Evolutionary conservation across 306 rosid genomes (phyloP), one percentile per base, ranked within the genome.

Genomic region (Alnus glutinosa): DNA sequence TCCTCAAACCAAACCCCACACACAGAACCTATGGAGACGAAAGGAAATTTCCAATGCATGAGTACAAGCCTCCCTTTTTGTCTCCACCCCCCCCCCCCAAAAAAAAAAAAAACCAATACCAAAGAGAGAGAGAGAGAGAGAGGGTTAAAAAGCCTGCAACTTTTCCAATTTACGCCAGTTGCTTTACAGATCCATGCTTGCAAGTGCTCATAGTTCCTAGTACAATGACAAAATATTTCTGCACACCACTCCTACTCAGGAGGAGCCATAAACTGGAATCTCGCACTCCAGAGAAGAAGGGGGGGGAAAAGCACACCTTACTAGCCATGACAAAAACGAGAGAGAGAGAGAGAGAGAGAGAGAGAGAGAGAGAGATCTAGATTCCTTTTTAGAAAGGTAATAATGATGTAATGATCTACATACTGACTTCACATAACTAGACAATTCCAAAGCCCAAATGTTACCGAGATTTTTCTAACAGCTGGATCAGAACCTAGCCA

Each of bases 31-130:
- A 23, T 58, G 64, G 42, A 28, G 3, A 32, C 48, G 28, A 34
- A 71, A 18, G 8, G 54, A 55, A 23, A 23, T 55, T n/a, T 63
- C 34, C 82, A 42, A 47, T 44, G 6, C n/a, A 79, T 52, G 55
- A 73, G 54, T 12, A 28, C 28, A 55, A 54, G 66, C 59, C 19
- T 30, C 9, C 16, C 58, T 14, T 51, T 51, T 51, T 51, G 16
- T 51, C 58, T 23, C 8, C 19, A 1, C 19, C 7, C 7, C 7
- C 58, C 58, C n/a, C 16, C 51, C 9, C 51, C 44, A 39, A 39
- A 39, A 39, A 23, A 23, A 23, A 23, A 23, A 23, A 23, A 23
- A 23, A 46, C 49, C 9, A 5, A 1, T 7, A 6, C 49, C 49
- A 46, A 46, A 46, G 2, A 34, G 37, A 34, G 37, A 34, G 37